Base-by-base conservation (phyloP, 2,329 filamentous ascomycete genomes). In the Penicillium sp. region DNA sequence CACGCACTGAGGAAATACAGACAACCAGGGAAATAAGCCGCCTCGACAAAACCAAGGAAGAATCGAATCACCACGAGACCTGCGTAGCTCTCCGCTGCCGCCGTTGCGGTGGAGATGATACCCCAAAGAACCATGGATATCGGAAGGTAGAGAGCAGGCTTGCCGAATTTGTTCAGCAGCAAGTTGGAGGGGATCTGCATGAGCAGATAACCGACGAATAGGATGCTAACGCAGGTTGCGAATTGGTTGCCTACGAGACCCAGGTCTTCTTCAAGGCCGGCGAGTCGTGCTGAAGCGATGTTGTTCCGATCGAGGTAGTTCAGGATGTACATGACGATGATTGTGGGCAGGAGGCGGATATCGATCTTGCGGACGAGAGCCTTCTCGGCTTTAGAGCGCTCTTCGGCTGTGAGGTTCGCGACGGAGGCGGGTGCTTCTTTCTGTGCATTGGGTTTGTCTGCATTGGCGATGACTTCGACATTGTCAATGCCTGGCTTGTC, bases 271-370 rank as follows among this genome's bases (percentile, higher is more conserved):
- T 83, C 24, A 75, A 64, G 54, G 14, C 57, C 59, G n/a, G 59
- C 59, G n/a, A 63, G 39, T 8, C 65, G 60, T 49, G 65, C 63
- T 14, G 64, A 57, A 5, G 65, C 82, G 51, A 85, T 83, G 53
- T 84, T 84, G 63, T 84, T 84, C 40, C 80, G 75, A 60, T 86
- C 83, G 11, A 88, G 72, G 70, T 89, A 91, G 73, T 91, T 90
- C 75, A 88, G 79, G 68, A 91, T 89, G 66, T 90, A 91, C 75
- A 91, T 88, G 59, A 90, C 69, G 45, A 91, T 83, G 53, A 91
- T 77, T 72, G 86, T 85, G 0, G 87, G 87, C 62, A 90, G 76
- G 70, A 91, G 55, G 48, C 88, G 81, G 18, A 80, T 63, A 67
- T 92, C 89, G 50, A 92, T 85, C 74, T 90, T 92, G 61, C 85